Conservation (phyloP, 768 basidiomycete species). For the Lentinula boryana region DNA sequence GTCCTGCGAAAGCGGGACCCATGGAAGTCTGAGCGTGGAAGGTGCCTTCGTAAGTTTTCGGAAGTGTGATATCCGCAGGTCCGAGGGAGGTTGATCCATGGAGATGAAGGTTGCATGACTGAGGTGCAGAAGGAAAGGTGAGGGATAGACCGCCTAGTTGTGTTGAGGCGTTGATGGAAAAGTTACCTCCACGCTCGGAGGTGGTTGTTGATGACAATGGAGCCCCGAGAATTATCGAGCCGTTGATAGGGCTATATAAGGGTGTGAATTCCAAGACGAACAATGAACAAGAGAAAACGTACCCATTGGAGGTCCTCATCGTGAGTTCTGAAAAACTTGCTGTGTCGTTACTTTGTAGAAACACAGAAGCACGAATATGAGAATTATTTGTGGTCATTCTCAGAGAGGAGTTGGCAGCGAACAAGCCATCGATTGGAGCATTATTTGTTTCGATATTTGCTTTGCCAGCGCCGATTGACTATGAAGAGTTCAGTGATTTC, state of each 20-base stretch:
- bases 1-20: not conserved
- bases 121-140: slow-evolving; percentile 2
- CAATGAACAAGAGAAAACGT: not conserved
- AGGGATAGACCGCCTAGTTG: not conserved
- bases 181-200: not conserved
- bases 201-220: not conserved
- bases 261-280: not conserved
- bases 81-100: not conserved
- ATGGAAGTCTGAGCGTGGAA: not conserved
- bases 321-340: not conserved
- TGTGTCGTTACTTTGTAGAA: not conserved
- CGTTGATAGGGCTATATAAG: not conserved
- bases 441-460: not conserved
- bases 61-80: not conserved
- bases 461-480: not conserved
- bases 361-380: not conserved
- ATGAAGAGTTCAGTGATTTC: not conserved
- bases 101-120: not conserved
- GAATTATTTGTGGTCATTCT: not conserved
- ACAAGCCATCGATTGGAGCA: slow-evolving; percentile 1
- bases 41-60: not conserved
- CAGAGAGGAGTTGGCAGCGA: not conserved
- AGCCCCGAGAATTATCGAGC: not conserved
- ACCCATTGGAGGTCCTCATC: not conserved
- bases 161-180: not conserved